Percentiles rank a stretch among this genome's conserved stretches.
phyloP scores from a whole-genome alignment of 2,329 filamentous ascomycete species.

The Remersonia thermophila region DNA sequence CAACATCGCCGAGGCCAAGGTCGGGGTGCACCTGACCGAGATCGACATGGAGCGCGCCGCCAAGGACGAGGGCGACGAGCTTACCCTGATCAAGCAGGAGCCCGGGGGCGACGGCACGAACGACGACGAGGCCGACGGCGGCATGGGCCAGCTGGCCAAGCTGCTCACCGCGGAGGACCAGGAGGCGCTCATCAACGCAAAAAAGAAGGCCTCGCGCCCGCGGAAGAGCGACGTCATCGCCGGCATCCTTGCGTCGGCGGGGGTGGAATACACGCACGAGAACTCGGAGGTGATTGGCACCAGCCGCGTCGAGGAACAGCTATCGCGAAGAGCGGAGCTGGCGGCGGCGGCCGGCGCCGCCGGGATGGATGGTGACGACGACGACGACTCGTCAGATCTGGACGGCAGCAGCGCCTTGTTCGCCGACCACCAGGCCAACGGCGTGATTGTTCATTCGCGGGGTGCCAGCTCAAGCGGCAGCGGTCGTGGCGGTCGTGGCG shows the following conservation, averaged over 20 bases:
- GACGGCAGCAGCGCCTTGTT: conserved; percentile 45
- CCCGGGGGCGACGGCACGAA: conserved; percentile 21
- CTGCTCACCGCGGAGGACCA: conserved; percentile 39
- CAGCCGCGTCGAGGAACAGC: conserved; percentile 76
- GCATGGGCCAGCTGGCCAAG: conserved; percentile 60
- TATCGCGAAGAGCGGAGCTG: conserved; percentile 65
- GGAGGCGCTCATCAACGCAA: conserved; percentile 16
- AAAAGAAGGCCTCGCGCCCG: conserved; percentile 17
- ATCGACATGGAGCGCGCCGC: conserved; percentile 55
- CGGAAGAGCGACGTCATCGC: conserved; percentile 59
- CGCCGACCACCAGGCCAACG: conserved; percentile 32
- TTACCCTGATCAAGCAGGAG: conserved; percentile 33
- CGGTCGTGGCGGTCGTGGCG: background rate
- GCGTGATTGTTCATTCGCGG: conserved; percentile 6
- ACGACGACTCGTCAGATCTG: background rate
- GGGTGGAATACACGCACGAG: conserved; percentile 91
- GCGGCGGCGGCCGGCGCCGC: conserved; percentile 34
- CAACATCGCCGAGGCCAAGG: conserved; percentile 86
- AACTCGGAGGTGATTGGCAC: conserved; percentile 91
- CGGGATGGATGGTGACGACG: conserved; percentile 10
- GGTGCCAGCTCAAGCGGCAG: background rate
- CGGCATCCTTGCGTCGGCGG: conserved; percentile 76
- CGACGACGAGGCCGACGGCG: conserved; percentile 48
- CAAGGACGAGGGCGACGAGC: conserved; percentile 32
- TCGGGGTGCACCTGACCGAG: conserved; percentile 68